A percentile compares a stretch with the other conserved stretches of the same genome.
phyloP scores from a whole-genome alignment of 2,329 filamentous ascomycete species.

The Xylaria sp. region DNA sequence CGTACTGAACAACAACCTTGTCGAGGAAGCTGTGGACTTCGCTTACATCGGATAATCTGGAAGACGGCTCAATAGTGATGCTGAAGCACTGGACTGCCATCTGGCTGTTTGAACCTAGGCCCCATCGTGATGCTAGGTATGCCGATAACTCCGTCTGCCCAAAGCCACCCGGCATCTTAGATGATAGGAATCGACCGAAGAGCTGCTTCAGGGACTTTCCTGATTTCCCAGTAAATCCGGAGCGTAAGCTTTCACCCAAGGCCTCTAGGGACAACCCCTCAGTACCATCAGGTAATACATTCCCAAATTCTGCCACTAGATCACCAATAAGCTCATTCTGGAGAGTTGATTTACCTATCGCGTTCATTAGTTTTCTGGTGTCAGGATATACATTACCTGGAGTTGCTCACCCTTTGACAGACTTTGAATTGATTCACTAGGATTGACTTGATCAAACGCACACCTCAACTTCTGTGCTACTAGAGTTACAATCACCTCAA shows the following conservation, averaged over 20 bases:
- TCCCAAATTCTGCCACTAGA: slow-evolving; percentile 96
- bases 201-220: slow-evolving; percentile 95
- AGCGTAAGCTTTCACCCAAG: slow-evolving; percentile 92
- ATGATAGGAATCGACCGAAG: slow-evolving; percentile 91
- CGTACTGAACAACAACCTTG: slow-evolving; percentile 86
- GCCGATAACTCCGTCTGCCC: slow-evolving; percentile 96
- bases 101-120: slow-evolving; percentile 82
- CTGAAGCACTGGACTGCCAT: slow-evolving; percentile 87
- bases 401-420: slow-evolving; percentile 85
- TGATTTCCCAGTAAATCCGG: slow-evolving; percentile 95
- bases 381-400: slow-evolving; percentile 42
- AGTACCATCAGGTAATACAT: slow-evolving; percentile 97
- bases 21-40: slow-evolving; percentile 95
- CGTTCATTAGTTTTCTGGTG: slow-evolving; percentile 19
- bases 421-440: slow-evolving; percentile 97
- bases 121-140: slow-evolving; percentile 93
- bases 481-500: slow-evolving; percentile 87
- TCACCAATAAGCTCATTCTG: slow-evolving; percentile 99
- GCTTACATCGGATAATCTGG: slow-evolving; percentile 84
- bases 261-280: slow-evolving; percentile 97
- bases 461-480: slow-evolving; percentile 99
- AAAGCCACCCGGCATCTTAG: slow-evolving; percentile 99
- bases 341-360: slow-evolving; percentile 91
- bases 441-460: slow-evolving; percentile 80
- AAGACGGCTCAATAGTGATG: slow-evolving; percentile 88